Percentiles rank a stretch among this genome's conserved stretches.
These are phyloP conservation scores for Stagonosporopsis tanaceti DNA, from an alignment of 2,329 filamentous ascomycete genomes.

Conservation along the genomic window DNA sequence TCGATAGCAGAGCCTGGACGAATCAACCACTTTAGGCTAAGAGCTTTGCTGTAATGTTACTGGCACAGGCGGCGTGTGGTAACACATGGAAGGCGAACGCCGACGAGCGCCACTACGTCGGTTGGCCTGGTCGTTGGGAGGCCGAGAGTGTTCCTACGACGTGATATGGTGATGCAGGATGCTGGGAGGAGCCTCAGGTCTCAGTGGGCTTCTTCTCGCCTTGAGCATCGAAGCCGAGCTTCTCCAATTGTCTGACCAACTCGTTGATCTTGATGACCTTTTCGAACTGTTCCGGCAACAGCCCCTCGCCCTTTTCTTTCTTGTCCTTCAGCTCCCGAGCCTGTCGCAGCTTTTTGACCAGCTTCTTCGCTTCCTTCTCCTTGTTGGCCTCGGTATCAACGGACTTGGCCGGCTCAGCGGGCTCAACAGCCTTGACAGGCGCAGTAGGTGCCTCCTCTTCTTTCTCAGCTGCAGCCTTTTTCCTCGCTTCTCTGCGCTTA, in stretches of 20 bases:
- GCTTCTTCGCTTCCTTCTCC: conserved; percentile 90
- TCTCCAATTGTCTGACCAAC: conserved; percentile 85
- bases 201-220: conserved; percentile 68
- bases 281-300: conserved; percentile 93
- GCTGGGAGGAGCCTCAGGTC: conserved; percentile 29
- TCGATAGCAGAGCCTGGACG: neutral
- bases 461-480: conserved; percentile 58
- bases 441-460: conserved; percentile 48
- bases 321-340: conserved; percentile 89
- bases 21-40: neutral
- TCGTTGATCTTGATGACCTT: conserved; percentile 98
- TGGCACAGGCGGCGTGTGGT: neutral
- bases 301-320: conserved; percentile 82
- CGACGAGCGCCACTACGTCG: neutral
- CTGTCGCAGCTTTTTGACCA: conserved; percentile 95
- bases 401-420: conserved; percentile 37
- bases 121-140: neutral
- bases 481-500: conserved; percentile 74
- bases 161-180: neutral
- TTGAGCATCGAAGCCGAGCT: conserved; percentile 82
- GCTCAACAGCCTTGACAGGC: conserved; percentile 20
- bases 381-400: conserved; percentile 76
- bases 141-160: neutral
- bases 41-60: neutral
- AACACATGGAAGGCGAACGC: neutral